Percentiles rank a stretch among this genome's conserved stretches.
Conservation (phyloP, 305 asterid genomes). For the Fraxinus angustifolia region DNA sequence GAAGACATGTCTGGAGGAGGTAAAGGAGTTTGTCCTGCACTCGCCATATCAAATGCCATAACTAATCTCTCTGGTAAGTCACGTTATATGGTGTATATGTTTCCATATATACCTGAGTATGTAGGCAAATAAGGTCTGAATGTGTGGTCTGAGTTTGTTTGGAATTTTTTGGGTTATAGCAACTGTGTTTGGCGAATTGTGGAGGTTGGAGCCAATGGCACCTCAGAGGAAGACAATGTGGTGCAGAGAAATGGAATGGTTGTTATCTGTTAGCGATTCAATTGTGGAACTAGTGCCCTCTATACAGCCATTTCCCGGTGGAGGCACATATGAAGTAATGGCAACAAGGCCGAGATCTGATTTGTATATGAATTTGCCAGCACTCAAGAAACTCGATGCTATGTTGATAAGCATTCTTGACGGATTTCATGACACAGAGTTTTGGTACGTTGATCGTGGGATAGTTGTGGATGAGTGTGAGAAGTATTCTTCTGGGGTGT, state of each 20-base stretch:
- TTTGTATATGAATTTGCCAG: conserved; percentile 80
- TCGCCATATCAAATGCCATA: conserved; percentile 92
- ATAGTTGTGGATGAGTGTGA: conserved; percentile 53
- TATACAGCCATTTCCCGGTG: conserved; percentile 70
- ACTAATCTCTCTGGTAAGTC: conserved; percentile 85
- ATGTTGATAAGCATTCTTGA: conserved; percentile 87
- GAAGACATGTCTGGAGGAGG: conserved; percentile 99
- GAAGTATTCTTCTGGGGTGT: conserved; percentile 33
- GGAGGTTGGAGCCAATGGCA: conserved; percentile 96
- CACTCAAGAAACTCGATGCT: conserved; percentile 88
- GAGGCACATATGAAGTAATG: conserved; percentile 85
- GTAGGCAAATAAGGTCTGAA: background rate
- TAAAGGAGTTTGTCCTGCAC: conserved; percentile 89
- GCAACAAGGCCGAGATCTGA: conserved; percentile 73
- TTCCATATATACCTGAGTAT: background rate
- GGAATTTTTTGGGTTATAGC: conserved; percentile 38
- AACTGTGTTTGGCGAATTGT: conserved; percentile 82
- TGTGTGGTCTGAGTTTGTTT: background rate
- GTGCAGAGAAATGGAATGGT: conserved; percentile 95
- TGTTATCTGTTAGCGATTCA: conserved; percentile 79
- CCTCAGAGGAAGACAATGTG: conserved; percentile 83
- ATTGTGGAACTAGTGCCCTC: conserved; percentile 93
- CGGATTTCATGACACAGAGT: conserved; percentile 73
- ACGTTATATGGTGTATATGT: background rate
- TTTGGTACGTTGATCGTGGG: conserved; percentile 91